Conservation (phyloP, 2,329 filamentous ascomycete species). For the Periconia sp. region DNA sequence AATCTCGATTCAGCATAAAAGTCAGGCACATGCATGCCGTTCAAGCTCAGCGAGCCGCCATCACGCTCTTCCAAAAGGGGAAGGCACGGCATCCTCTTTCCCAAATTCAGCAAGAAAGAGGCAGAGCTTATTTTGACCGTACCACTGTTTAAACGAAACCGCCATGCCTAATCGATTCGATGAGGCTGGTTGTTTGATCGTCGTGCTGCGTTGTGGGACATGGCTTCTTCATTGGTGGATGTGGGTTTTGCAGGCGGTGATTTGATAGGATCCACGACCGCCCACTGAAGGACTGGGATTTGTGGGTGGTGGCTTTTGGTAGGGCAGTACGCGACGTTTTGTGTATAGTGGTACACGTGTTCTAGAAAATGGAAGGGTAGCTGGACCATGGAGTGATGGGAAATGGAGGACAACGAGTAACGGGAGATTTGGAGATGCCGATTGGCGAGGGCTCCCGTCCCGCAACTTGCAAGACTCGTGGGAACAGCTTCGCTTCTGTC, state of each 20-base stretch:
- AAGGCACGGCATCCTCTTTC: conserved; percentile 8
- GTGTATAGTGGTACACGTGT: not conserved
- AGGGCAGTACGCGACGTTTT: conserved; percentile 1
- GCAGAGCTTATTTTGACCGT: conserved; percentile 15
- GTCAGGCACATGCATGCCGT: too few relatives aligned
- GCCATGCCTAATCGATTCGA: not conserved
- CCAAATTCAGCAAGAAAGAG: not conserved
- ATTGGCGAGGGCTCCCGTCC: too few relatives aligned
- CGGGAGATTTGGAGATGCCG: too few relatives aligned
- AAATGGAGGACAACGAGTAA: not conserved
- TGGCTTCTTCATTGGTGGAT: conserved; percentile 7
- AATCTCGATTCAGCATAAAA: too few relatives aligned
- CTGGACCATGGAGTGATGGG: not conserved
- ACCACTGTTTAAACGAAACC: not conserved
- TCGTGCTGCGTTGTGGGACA: not conserved
- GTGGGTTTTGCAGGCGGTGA: not conserved
- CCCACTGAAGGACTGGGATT: too few relatives aligned
- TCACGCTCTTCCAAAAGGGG: conserved; percentile 12
- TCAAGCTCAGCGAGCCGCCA: not conserved
- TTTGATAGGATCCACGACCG: not conserved
- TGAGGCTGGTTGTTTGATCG: conserved; percentile 7
- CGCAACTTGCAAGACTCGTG: not conserved
- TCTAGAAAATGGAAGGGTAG: not conserved
- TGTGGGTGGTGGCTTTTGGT: not conserved
- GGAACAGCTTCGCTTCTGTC: not conserved